Evolutionary conservation across 148 eudicot genomes (phyloP).

Genomic region (Diospyros kaki): DNA sequence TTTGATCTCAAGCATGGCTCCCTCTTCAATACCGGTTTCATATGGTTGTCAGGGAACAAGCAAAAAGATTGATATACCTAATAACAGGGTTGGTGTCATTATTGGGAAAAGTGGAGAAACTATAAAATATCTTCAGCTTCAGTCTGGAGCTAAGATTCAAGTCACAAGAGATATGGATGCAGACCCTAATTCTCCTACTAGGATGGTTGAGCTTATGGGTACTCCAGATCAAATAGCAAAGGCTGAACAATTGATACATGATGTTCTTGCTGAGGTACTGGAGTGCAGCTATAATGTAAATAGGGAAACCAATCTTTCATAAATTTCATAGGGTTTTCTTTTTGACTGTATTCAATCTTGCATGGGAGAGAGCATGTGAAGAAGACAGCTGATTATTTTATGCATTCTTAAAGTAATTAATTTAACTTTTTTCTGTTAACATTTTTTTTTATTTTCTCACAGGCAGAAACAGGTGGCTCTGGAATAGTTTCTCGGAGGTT

Average conservation of each 20-base stretch:
- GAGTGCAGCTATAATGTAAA: not conserved
- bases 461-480: slow-evolving; percentile 91
- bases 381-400: not conserved
- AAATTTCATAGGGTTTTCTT: not conserved
- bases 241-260: slow-evolving; percentile 75
- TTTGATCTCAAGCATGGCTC: slow-evolving; percentile 24
- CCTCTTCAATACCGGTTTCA: slow-evolving; percentile 28
- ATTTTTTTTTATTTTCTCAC: not conserved
- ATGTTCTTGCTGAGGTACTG: slow-evolving; percentile 80
- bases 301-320: not conserved
- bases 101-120: slow-evolving; percentile 95
- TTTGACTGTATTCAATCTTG: not conserved
- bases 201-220: slow-evolving; percentile 78
- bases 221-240: slow-evolving; percentile 66
- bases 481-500: slow-evolving; percentile 56
- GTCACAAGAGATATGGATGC: slow-evolving; percentile 89
- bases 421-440: not conserved
- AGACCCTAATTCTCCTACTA: slow-evolving; percentile 52
- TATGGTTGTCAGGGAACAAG: slow-evolving; percentile 49
- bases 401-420: not conserved
- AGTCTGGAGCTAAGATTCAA: slow-evolving; percentile 93
- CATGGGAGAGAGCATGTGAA: not conserved
- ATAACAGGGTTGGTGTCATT: slow-evolving; percentile 87
- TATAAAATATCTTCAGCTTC: slow-evolving; percentile 74
- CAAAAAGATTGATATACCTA: slow-evolving; percentile 86